phyloP scores from a whole-genome alignment of 2,329 filamentous ascomycete species.

The Phoma sp. region DNA sequence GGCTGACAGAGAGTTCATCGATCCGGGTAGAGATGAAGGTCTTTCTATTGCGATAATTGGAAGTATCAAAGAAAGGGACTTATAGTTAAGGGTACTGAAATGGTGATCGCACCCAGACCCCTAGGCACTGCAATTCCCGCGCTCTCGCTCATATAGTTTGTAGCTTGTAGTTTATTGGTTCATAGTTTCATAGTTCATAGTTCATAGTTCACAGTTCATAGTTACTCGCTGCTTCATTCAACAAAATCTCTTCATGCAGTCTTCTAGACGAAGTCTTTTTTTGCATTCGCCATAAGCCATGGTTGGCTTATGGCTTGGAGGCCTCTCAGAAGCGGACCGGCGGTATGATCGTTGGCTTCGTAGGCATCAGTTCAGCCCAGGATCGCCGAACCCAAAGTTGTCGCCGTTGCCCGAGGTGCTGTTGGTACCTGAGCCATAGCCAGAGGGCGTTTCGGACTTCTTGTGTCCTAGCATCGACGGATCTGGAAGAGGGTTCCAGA shows the following conservation, averaged over 20 bases:
- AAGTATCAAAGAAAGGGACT: constrained; percentile 19
- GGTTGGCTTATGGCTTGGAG: neutral
- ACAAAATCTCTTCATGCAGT: constrained; percentile 12
- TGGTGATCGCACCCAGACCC: constrained; percentile 20
- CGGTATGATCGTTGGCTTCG: neutral
- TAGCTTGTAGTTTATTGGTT: constrained; percentile 8
- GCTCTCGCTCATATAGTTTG: constrained; percentile 17
- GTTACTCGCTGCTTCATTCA: constrained; percentile 7
- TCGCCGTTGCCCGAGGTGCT: constrained; percentile 43
- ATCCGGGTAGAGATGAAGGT: constrained; percentile 12
- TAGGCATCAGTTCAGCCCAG: constrained; percentile 34
- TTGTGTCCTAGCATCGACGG: constrained; percentile 27
- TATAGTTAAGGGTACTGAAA: constrained; percentile 26
- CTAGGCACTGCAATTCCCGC: constrained; percentile 22
- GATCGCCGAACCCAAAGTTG: constrained; percentile 46
- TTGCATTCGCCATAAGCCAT: neutral
- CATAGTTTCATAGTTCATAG: too few species aligned
- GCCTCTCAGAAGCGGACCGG: neutral
- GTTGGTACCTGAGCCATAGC: constrained; percentile 43
- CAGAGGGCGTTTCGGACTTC: constrained; percentile 41
- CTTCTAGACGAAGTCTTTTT: neutral
- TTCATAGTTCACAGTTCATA: too few species aligned
- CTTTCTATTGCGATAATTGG: constrained; percentile 12
- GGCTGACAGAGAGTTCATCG: neutral
- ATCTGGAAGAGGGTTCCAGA: constrained; percentile 58